Evolutionary conservation across 805 yeast genomes (phyloP).

Genomic region (Candida nonsorbophila): DNA sequence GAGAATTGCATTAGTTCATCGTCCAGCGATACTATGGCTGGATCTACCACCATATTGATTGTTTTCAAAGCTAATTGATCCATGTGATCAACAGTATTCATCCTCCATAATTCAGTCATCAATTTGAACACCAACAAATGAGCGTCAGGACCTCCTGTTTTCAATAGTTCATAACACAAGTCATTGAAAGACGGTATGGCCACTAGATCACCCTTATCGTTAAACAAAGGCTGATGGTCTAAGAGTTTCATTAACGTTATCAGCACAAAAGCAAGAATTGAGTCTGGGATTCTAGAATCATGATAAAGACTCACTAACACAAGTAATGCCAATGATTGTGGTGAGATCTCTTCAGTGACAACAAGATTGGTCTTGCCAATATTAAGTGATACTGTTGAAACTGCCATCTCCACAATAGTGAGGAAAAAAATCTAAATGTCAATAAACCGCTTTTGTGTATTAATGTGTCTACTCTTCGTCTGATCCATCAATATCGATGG

Average conservation of each 20-base stretch:
- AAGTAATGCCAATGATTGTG: conserved; percentile 49
- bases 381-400: too few species aligned
- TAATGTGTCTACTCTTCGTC: conserved; percentile 24
- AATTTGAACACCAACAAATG: too few species aligned
- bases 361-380: conserved; percentile 15
- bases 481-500: conserved; percentile 37
- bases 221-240: conserved; percentile 25
- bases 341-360: conserved; percentile 42
- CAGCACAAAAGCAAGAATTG: conserved; percentile 8
- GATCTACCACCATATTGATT: conserved; percentile 5
- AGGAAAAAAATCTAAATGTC: neutral
- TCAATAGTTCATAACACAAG: conserved; percentile 16
- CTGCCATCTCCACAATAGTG: too few species aligned
- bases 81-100: conserved; percentile 45
- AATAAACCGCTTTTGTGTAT: too few species aligned
- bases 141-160: too few species aligned
- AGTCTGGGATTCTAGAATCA: too few species aligned
- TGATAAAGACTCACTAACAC: conserved; percentile 27
- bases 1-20: conserved; percentile 7
- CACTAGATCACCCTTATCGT: conserved; percentile 12
- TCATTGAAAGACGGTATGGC: conserved; percentile 28
- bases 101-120: conserved; percentile 34
- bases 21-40: conserved; percentile 1
- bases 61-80: conserved; percentile 14
- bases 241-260: conserved; percentile 40